A percentile compares a stretch with the other conserved stretches of the same genome.
These are phyloP conservation scores for Pseudogymnoascus sp. DNA, from an alignment of 2,329 filamentous ascomycete genomes.

Conservation along the genomic window DNA sequence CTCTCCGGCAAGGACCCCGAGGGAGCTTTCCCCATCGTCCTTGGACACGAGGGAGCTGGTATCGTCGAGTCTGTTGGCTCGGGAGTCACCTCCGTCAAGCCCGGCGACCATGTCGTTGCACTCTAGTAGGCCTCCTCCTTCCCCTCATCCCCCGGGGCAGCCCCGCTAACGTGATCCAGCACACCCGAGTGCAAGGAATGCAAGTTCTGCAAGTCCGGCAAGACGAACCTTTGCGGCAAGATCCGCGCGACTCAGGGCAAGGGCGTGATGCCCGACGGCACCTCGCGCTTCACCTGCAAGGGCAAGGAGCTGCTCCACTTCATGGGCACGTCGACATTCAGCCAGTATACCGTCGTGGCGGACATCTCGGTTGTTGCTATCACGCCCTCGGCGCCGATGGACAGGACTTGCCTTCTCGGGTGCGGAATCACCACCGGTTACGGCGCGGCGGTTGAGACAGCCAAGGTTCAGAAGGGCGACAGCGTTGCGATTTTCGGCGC, in stretches of 20 bases:
- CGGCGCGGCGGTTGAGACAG: constrained; percentile 88
- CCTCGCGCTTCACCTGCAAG: constrained; percentile 87
- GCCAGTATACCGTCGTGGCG: constrained; percentile 95
- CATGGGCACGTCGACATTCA: constrained; percentile 99
- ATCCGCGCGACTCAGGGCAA: constrained; percentile 94
- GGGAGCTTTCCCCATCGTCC: constrained; percentile 81
- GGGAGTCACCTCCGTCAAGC: constrained; percentile 89
- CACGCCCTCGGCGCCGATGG: constrained; percentile 83
- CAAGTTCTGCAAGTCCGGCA: constrained; percentile 99
- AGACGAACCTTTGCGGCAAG: constrained; percentile 98
- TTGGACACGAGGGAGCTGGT: constrained; percentile 86
- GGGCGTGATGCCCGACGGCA: constrained; percentile 96
- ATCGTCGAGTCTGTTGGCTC: constrained; percentile 91
- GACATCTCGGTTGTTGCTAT: constrained; percentile 97
- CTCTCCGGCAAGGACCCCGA: constrained; percentile 95
- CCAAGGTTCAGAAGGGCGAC: constrained; percentile 81
- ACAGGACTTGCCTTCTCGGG: constrained; percentile 89
- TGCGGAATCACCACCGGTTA: constrained; percentile 99
- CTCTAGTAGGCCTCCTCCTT: constrained; percentile 57
- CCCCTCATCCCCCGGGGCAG: constrained; percentile 13
- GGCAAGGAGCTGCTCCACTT: constrained; percentile 95
- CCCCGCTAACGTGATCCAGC: constrained; percentile 39
- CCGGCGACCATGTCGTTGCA: constrained; percentile 82
- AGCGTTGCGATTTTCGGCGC: constrained; percentile 91
- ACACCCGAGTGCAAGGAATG: constrained; percentile 95